Percentiles rank a stretch among this genome's conserved stretches.
Evolutionary conservation across 2,329 filamentous ascomycete species (phyloP).

Genomic region (Tympanopsis confertula): DNA sequence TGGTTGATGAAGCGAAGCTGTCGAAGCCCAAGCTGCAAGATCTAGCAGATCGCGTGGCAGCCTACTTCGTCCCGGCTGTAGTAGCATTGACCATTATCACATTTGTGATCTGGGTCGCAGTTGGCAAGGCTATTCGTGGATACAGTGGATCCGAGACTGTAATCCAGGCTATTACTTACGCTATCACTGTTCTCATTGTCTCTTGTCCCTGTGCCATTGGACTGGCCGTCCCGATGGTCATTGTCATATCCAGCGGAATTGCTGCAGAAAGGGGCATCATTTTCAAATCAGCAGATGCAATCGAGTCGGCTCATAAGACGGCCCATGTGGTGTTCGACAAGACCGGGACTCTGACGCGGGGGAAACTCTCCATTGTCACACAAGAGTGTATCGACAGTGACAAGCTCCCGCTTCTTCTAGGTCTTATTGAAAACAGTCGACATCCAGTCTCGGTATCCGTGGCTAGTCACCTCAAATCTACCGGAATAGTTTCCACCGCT

Average conservation of each 20-base stretch:
- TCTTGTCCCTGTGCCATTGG: constrained; percentile 73
- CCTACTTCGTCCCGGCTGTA: constrained; percentile 59
- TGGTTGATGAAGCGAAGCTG: constrained; percentile 62
- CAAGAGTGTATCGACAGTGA: constrained; percentile 16
- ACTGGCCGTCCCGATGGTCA: constrained; percentile 65
- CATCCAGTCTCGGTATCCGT: constrained; percentile 39
- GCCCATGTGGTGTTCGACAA: constrained; percentile 70
- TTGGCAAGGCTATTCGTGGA: constrained; percentile 31
- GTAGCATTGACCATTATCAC: constrained; percentile 42
- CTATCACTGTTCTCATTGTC: constrained; percentile 61
- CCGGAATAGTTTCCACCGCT: constrained; percentile 6
- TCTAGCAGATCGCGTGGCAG: constrained; percentile 55
- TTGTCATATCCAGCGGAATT: constrained; percentile 59
- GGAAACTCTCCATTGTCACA: constrained; percentile 31
- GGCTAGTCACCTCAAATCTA: constrained; percentile 14
- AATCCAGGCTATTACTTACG: constrained; percentile 55
- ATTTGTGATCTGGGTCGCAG: constrained; percentile 54
- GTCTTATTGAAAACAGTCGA: constrained; percentile 28
- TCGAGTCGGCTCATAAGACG: constrained; percentile 49
- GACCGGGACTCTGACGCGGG: constrained; percentile 63
- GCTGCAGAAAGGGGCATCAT: constrained; percentile 55
- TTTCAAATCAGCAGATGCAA: constrained; percentile 53
- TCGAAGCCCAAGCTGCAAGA: constrained; percentile 59
- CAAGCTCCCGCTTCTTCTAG: constrained; percentile 12
- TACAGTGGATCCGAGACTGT: constrained; percentile 34